Evolutionary conservation across 129 eudicot genomes (phyloP).

Genomic region (Erigeron canadensis): DNA sequence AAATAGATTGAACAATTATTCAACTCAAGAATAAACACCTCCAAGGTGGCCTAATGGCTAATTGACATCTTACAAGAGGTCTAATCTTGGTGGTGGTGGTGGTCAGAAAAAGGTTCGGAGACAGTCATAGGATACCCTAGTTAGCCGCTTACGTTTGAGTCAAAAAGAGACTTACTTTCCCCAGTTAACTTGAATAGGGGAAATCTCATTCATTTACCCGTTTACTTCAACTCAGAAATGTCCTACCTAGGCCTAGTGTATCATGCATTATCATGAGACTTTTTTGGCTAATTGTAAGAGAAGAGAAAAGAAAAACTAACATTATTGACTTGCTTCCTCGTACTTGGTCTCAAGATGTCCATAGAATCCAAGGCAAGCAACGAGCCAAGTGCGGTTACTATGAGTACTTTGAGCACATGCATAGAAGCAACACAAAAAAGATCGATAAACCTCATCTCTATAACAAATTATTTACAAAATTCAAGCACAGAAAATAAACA

Average conservation of each 20-base stretch:
- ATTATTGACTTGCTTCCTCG: slow-evolving; percentile 52
- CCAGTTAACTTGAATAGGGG: no score
- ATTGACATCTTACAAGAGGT: no score
- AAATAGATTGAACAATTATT: no score
- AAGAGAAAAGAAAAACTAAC: neutral
- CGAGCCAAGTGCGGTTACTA: slow-evolving; percentile 46
- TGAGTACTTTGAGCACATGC: slow-evolving; percentile 53
- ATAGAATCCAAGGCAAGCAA: slow-evolving; percentile 54
- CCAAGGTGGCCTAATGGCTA: no score
- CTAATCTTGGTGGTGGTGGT: no score
- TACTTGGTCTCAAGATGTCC: slow-evolving; percentile 39
- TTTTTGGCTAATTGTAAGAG: neutral
- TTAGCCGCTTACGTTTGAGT: no score
- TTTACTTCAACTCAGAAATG: no score
- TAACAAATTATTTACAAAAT: neutral
- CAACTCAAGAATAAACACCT: no score
- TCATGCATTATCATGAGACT: neutral
- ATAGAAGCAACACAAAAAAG: slow-evolving; percentile 53
- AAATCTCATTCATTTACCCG: no score
- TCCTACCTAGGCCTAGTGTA: neutral
- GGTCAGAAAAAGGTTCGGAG: no score
- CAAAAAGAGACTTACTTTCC: no score
- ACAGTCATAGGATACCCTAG: no score
- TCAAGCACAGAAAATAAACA: neutral
- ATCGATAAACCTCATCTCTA: slow-evolving; percentile 36